Conservation (phyloP, 345 rosid species). For the Murraya paniculata region DNA sequence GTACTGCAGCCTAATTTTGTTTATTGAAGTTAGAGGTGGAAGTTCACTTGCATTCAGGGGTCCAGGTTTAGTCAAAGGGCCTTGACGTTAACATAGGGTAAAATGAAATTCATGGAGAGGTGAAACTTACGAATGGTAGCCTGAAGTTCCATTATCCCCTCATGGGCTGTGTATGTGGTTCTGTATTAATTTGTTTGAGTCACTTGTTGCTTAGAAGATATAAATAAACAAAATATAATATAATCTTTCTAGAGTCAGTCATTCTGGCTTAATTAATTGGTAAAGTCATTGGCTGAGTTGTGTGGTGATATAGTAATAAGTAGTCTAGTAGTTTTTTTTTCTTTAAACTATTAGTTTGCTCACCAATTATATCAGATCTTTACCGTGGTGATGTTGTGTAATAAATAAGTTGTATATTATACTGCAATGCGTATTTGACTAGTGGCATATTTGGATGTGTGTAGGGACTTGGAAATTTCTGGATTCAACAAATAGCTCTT, state of each 20-base stretch:
- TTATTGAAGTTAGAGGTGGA: not conserved
- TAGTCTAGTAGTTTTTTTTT: no score
- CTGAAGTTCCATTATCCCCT: not conserved
- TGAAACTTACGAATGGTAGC: not conserved
- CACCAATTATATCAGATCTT: not conserved
- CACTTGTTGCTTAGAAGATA: not conserved
- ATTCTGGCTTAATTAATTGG: not conserved
- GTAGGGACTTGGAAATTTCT: slow-evolving; percentile 89
- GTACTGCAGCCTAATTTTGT: not conserved
- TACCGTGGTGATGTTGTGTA: not conserved
- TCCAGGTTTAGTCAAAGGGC: not conserved
- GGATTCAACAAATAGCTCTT: slow-evolving; percentile 70
- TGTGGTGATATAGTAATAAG: not conserved
- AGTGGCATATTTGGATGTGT: slow-evolving; percentile 15
- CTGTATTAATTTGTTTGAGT: not conserved
- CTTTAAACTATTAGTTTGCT: not conserved
- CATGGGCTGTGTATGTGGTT: not conserved
- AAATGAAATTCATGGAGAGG: not conserved
- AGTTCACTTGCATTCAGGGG: not conserved
- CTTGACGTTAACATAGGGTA: not conserved
- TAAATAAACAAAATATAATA: no score
- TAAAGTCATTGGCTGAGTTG: not conserved
- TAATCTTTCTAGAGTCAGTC: not conserved
- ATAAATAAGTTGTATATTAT: not conserved
- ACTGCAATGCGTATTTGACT: slow-evolving; percentile 6